Evolutionary conservation across 2,329 filamentous ascomycete genomes (phyloP), one percentile per base, ranked within the genome.

Genomic region (Tolypocladium inflatum): DNA sequence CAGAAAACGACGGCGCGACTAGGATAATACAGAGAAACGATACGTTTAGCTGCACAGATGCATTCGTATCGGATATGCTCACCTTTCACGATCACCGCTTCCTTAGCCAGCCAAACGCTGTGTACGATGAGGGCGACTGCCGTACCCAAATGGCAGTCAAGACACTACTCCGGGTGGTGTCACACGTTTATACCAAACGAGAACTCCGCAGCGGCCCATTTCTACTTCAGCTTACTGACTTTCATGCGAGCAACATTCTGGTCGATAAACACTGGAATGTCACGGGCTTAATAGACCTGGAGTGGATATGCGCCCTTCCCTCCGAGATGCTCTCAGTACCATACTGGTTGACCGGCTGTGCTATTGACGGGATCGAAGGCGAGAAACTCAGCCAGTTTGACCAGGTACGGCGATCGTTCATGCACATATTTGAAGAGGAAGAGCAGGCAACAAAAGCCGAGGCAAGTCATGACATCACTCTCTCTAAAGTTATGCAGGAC

Each of bases 221-320:
- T 54, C 21, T 63, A 56, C 61, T 71, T 15, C 60, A 64, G 37
- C 54, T 73, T 43, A 70, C 68, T 23, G 68, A 74, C 57, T 58
- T 73, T 19, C 64, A 73, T 60, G 58, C 53, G 26, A 68, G 69
- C 42, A 74, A 74, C 53, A 67, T 75, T 35, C 65, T 74, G 35
- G 68, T 73, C 13, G 69, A 74, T 57, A 55, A 70, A 30, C 54
- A 72, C 33, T 72, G 69, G 70, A 71, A 74, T 54, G 62, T 74
- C 37, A 70, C 63, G 11, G 63, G 62, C 50, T 41, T 73, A 1
- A 67, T 74, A 19, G 70, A 74, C 58, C 64, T 70, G 23, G 70
- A 73, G 61, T 74, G 68, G 70, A 61, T 71, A 23, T 73, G 65
- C 60, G 61, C 70, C 26, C 63, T 64, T 4, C 64, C 64, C 0